Base-by-base conservation (phyloP, 2,329 filamentous ascomycete genomes). In the Exophiala viscosa region DNA sequence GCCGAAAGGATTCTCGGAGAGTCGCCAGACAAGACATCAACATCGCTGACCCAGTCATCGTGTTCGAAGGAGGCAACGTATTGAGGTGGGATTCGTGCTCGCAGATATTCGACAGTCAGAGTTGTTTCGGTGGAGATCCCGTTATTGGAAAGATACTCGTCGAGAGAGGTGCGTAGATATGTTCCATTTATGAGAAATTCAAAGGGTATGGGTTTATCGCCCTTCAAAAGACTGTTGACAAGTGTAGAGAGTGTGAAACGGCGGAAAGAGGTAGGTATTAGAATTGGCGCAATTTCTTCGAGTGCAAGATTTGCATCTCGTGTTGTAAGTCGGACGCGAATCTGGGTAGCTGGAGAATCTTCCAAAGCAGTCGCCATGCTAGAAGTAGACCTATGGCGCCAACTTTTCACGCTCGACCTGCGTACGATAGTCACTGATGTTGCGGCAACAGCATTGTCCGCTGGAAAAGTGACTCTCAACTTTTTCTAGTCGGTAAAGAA, bases 171-270 rank as follows among this genome's bases (percentile, higher is more conserved):
- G 57, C 88, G 86, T 46, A 99, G 81, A 71, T 95, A 96, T 65
- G 87, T 85, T 69, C 93, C 93, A 70, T 96, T 93, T 73, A 95
- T 86, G 63, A 99, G 81, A 75, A 99, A 97, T 72, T 99, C 93
- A 72, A 99, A 71, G 11, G 75, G 75, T 34, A 76, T 66, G 13
- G 73, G 70, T 62, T 78, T 79, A 48, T 78, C 75, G 52, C 73
- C 78, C 33, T 76, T 71, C 28, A 85, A 70, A 9, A 85, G 73
- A 57, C 78, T 78, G 66, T 86, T 86, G 49, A 85, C 80, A 52
- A 86, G 72, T 2, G 78, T 82, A 1, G 83, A 85, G 3, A 86
- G 76, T 48, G 78, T 76, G 66, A 80, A 80, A 67, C 80, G 70
- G 58, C 79, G 77, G 50, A 83, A 68, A 35, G 75, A 79, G 79